phyloP scores from a whole-genome alignment of 2,329 filamentous ascomycete species.

The Cladosporium velox region DNA sequence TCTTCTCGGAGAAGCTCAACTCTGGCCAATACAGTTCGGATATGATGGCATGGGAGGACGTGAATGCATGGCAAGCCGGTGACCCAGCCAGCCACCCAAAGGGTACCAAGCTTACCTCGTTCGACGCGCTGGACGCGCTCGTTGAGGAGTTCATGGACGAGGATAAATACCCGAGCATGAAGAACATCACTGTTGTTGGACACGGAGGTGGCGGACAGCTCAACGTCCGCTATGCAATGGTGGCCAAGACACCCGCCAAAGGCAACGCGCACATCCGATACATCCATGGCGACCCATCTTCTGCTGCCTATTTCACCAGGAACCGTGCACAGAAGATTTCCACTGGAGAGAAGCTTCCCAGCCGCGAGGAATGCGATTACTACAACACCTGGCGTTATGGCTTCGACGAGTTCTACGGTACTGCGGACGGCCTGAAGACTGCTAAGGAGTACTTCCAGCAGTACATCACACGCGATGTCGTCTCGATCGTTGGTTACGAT shows the following conservation, averaged over 20 bases:
- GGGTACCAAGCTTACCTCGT: conserved; percentile 13
- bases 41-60: conserved; percentile 17
- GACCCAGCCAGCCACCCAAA: conserved; percentile 15
- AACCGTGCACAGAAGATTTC: conserved; percentile 8
- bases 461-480: conserved; percentile 16
- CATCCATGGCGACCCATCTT: conserved; percentile 15
- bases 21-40: conserved; percentile 8
- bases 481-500: conserved; percentile 19
- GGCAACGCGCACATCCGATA: conserved; percentile 15
- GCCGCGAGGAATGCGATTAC: conserved; percentile 13
- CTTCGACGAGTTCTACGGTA: conserved; percentile 17
- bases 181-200: conserved; percentile 17
- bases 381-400: conserved; percentile 19
- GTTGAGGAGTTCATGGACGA: conserved; percentile 16
- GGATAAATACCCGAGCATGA: conserved; percentile 20
- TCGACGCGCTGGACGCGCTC: conserved; percentile 17
- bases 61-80: conserved; percentile 19
- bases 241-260: conserved; percentile 10
- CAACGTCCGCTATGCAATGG: conserved; percentile 17
- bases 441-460: conserved; percentile 19
- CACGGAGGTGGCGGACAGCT: conserved; percentile 15
- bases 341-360: conserved; percentile 9
- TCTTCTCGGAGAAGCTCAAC: conserved; percentile 20
- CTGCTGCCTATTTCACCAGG: conserved; percentile 18
- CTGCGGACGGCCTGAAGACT: conserved; percentile 16